Base-by-base conservation (phyloP, 805 yeast genomes). In the Aciculoconidium aculeatum region DNA sequence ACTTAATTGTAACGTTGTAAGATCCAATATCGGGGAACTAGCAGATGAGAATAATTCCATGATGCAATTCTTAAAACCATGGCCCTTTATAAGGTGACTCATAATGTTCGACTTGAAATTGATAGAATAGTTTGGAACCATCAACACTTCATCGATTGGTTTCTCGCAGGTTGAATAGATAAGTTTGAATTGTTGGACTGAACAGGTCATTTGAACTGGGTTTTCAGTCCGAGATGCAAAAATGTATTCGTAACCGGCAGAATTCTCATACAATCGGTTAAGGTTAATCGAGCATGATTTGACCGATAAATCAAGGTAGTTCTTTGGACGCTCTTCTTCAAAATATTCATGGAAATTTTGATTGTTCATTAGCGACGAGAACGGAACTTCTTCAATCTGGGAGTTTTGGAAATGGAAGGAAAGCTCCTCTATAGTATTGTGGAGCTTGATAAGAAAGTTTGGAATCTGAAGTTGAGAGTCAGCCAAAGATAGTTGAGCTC, bases 241-340 rank as follows among this genome's bases (percentile, higher is more conserved):
- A 11, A 61, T 42, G 5, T 55, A 55, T 22, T 60, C 61, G 36
- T 53, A 65, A 1, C 70, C 70, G 4, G 70, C 67, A 7, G 64
- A 35, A 30, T 42, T 34, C 16, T 44, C 21, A 11, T 38, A 25
- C 20, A 58, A 23, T 31, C 48, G 40, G 25, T 39, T 37, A 22
- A 40, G 39, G 32, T 46, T 61, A 21, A 51, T 47, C 9, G 50
- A 54, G 4, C 44, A 23, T 3, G 59, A 47, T 29, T 55, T 56
- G 11, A 46, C 31, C n/a, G 23, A 23, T n/a, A 58, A 22, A 7
- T 51, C 53, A 13, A 57, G 37, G 1, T 49, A 47, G 8, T 50
- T 40, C 6, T 28, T 25, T 7, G 59, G 58, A 10, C 18, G 29
- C 6, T 32, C 27, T 5, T 33, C 30, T 3, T 37, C 27, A 16